phyloP scores from a whole-genome alignment of 345 rosid genomes.

The Eucalyptus erythrocorys region DNA sequence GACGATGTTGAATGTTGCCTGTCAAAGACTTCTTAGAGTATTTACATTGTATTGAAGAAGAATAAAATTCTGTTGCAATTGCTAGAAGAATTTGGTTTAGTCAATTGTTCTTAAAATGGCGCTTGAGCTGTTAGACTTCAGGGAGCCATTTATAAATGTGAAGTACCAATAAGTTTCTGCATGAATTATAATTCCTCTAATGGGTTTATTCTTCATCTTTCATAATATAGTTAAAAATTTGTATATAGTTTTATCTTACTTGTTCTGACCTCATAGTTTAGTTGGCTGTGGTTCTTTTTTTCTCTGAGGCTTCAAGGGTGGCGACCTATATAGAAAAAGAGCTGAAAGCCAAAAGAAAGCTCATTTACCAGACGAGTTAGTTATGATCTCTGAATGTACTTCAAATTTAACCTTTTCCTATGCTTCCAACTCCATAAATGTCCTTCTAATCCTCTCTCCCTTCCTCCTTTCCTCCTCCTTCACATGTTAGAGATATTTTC shows the following conservation, averaged over 20 bases:
- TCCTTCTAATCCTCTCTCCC: neutral
- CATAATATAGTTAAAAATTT: neutral
- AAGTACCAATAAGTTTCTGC: neutral
- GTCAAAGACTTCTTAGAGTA: neutral
- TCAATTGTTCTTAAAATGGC: neutral
- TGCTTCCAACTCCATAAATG: neutral
- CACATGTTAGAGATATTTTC: neutral
- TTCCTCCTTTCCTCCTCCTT: neutral
- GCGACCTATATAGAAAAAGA: neutral
- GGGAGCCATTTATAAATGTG: neutral
- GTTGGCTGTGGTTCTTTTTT: neutral
- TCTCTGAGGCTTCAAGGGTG: neutral
- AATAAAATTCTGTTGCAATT: neutral
- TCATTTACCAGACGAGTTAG: neutral
- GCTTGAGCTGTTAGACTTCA: neutral
- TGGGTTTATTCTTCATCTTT: neutral
- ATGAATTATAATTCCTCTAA: neutral
- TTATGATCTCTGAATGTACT: neutral
- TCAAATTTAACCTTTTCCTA: neutral
- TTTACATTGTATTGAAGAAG: neutral
- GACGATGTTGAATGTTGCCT: neutral
- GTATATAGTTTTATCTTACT: neutral
- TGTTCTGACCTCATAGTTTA: neutral
- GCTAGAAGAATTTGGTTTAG: neutral
- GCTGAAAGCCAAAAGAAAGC: neutral